A percentile compares a stretch with the other conserved stretches of the same genome.
Conservation (phyloP, 2,329 filamentous ascomycete species). For the Beauveria sp. region DNA sequence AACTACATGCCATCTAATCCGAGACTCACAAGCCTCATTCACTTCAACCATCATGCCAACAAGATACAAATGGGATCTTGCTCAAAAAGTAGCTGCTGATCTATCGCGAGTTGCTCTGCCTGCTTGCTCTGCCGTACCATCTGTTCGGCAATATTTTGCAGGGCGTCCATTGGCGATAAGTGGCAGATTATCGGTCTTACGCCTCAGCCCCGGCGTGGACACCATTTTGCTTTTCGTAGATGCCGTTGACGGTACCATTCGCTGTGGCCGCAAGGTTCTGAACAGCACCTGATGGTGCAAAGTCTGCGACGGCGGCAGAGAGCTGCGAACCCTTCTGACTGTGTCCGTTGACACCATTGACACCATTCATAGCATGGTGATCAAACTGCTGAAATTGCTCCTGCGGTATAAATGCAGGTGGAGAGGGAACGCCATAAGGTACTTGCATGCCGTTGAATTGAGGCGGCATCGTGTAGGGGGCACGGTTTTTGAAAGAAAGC, state of each 20-base stretch:
- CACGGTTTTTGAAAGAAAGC: slow-evolving; percentile 28
- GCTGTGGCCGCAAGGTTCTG: slow-evolving; percentile 3
- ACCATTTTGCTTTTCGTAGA: slow-evolving; percentile 20
- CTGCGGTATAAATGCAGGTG: slow-evolving; percentile 22
- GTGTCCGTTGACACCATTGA: slow-evolving; percentile 28
- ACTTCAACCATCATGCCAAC: slow-evolving; percentile 7
- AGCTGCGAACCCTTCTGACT: slow-evolving; percentile 25
- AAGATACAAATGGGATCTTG: slow-evolving; percentile 1
- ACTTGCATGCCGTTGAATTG: slow-evolving; percentile 27
- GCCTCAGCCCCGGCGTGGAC: slow-evolving; percentile 17
- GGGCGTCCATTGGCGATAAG: no score
- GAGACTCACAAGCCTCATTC: slow-evolving; percentile 1
- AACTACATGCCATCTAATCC: background rate
- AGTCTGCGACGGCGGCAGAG: slow-evolving; percentile 33
- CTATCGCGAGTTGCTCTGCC: background rate
- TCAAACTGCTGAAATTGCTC: slow-evolving; percentile 23
- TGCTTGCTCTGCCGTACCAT: background rate
- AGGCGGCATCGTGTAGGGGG: slow-evolving; percentile 19
- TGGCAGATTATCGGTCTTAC: background rate
- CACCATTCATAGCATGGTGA: slow-evolving; percentile 28
- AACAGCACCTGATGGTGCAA: slow-evolving; percentile 26
- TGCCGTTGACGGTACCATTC: slow-evolving; percentile 17
- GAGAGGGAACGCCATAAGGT: slow-evolving; percentile 23
- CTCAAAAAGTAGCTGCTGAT: background rate
- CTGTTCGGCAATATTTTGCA: background rate